Percentiles rank a stretch among this genome's conserved stretches.
Conservation (phyloP, 768 basidiomycete genomes). For the Amanita polypyramis region DNA sequence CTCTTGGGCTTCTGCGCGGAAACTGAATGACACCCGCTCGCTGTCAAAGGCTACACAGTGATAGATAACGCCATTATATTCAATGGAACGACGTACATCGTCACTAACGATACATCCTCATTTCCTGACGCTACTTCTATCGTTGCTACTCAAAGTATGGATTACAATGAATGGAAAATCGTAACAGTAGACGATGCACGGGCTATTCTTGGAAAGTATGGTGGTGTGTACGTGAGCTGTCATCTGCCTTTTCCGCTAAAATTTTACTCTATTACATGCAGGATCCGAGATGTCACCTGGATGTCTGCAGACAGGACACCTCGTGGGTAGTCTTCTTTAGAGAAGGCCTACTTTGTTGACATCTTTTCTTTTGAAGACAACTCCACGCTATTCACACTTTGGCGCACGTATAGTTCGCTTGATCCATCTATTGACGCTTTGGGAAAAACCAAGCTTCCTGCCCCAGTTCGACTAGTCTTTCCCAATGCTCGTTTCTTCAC, state of each 20-base stretch:
- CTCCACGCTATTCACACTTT: conserved; percentile 65
- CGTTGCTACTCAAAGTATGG: conserved; percentile 27
- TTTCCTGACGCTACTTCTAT: conserved; percentile 51
- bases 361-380: conserved; percentile 33
- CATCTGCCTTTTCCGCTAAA: not conserved
- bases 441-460: conserved; percentile 43
- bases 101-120: conserved; percentile 52
- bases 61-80: conserved; percentile 74
- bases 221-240: conserved; percentile 34
- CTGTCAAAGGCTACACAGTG: conserved; percentile 61
- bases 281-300: conserved; percentile 64
- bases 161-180: conserved; percentile 46
- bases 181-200: conserved; percentile 41
- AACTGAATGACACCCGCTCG: not conserved
- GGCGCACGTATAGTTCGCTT: conserved; percentile 64
- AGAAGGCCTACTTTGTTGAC: conserved; percentile 6
- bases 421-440: conserved; percentile 31
- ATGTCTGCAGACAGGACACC: conserved; percentile 43
- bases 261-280: conserved; percentile 14
- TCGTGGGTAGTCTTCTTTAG: conserved; percentile 26
- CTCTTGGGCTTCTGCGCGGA: not conserved
- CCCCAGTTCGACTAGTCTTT: conserved; percentile 67
- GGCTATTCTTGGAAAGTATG: conserved; percentile 36
- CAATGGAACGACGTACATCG: conserved; percentile 64
- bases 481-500: conserved; percentile 56